Base-by-base conservation (phyloP, 225 moss, liverwort and hornwort species). In the Pseudoscleropodium purum region DNA sequence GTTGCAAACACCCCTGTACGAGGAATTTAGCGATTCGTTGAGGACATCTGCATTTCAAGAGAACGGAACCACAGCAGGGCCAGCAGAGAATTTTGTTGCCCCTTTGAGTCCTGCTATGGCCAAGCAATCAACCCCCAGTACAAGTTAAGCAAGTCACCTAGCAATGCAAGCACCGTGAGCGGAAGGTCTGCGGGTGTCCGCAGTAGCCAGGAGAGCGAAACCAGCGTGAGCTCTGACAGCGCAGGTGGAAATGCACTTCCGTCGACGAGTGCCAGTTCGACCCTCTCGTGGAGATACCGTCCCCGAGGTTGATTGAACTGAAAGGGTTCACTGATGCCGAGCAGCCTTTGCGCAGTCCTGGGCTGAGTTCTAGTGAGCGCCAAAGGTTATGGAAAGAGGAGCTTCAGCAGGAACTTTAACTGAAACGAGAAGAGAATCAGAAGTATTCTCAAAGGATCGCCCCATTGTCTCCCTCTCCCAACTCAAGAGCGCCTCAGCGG, bases 371-470 rank as follows among this genome's bases (percentile, higher is more conserved):
- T 16, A 92, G 93, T 69, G 98, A 96, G 90, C 96, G 97, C 49
- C 97, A 96, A 84, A 96, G 95, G 89, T 86, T 96, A 84, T 98
- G 98, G 98, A 95, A 97, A 87, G 95, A 95, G 92, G 98, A 97
- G 84, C 93, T 98, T 82, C 97, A 97, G 87, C 95, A 94, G 89
- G 98, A 98, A 90, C 95, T 98, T 68, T 93, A 96, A 91, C 89
- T 96, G 92, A 98, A 94, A 90, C 93, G 98, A 88, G 98, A 95
- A 79, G 95, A 95, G 91, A 94, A 91, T 81, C 92, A 92, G 16
- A 95, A 94, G 92, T 92, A 91, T 82, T 87, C 89, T 75, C 94
- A 92, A 59, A 90, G 92, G 86, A 75, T 90, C 23, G 59, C 85
- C 84, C 90, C 92, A 77, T 87, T 79, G 90, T 93, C 94, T 51